A percentile compares a stretch with the other conserved stretches of the same genome.
These are phyloP conservation scores for Physaria fendleri DNA, from an alignment of 345 rosid genomes.

Conservation along the genomic window DNA sequence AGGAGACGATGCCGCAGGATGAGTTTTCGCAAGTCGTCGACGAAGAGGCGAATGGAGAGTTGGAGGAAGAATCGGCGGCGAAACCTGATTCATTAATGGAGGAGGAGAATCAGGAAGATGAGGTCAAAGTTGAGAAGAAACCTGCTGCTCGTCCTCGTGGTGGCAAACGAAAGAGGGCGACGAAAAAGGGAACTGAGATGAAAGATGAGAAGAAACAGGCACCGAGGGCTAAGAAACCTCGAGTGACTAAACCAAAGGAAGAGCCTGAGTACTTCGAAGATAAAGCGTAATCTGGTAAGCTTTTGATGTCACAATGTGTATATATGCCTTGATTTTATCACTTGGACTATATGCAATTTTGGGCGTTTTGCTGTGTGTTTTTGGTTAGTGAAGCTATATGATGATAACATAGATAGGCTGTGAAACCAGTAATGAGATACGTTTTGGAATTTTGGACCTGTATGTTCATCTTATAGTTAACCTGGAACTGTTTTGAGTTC, in stretches of 20 bases:
- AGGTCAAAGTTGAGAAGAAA: constrained; percentile 4
- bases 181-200: constrained; percentile 10
- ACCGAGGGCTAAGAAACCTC: constrained; percentile 46
- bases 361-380: background rate
- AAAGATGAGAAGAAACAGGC: constrained; percentile 28
- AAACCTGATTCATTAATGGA: constrained; percentile 4
- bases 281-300: constrained; percentile 66
- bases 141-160: constrained; percentile 13
- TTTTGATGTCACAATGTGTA: background rate
- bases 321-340: background rate
- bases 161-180: constrained; percentile 11
- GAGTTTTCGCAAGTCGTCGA: constrained; percentile 15
- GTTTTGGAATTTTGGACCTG: background rate
- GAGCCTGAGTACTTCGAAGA: constrained; percentile 87
- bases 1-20: constrained; percentile 18
- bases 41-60: background rate
- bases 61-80: background rate
- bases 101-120: background rate
- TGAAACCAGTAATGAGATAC: background rate
- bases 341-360: background rate
- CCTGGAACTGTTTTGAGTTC: background rate
- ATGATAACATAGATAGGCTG: background rate
- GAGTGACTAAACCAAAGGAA: constrained; percentile 42
- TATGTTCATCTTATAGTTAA: background rate
- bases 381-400: background rate